Evolutionary conservation across 2,329 filamentous ascomycete species (phyloP), one percentile per base, ranked within the genome.

Genomic region (Claviceps capensis): DNA sequence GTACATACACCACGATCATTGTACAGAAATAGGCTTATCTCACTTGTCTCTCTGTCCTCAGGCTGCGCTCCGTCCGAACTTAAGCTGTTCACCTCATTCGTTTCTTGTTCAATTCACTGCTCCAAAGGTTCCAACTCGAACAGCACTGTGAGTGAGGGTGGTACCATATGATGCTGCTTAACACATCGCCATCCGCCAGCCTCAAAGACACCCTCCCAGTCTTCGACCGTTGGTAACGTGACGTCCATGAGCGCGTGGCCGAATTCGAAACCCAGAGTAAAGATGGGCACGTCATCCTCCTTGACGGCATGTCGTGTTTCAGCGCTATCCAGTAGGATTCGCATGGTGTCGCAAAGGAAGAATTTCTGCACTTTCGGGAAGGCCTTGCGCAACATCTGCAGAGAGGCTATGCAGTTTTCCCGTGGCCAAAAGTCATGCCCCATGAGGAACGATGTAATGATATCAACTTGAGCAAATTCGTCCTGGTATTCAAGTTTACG

Each of bases 381-480:
- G n/a, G 52, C 51, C 37, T 50, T 26, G 2, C 53, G 45, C 4
- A 56, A 38, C 13, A 41, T 17, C 11, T 48, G 45, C 22, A 56
- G 46, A 3, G 55, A 53, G 9, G 19, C 30, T 44, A 52, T 49
- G 47, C 56, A 57, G 36, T 50, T 54, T n/a, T 57, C 53, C 11
- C 54, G 54, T 2, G 56, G 56, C 56, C 56, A 57, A 42, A 57
- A 57, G 50, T 57, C 54, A 41, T 57, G 54, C 0, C 56, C 56
- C 56, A 56, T 57, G 52, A 57, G 50, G 50, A 57, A 57, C 16
- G 48, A 54, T 5, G 54, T 57, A 26, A 57, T 17, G 13, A 55
- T 49, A 45, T 56, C 56, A 34, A 57, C 54, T 7, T 52, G 26
- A 48, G 54, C 43, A 22, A 56, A 57, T 42, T 57, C 51, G 13